A percentile compares a stretch with the other conserved stretches of the same genome.
These are phyloP conservation scores for Fusarium tricinctum DNA, from an alignment of 2,329 filamentous ascomycete species.

Conservation along the genomic window DNA sequence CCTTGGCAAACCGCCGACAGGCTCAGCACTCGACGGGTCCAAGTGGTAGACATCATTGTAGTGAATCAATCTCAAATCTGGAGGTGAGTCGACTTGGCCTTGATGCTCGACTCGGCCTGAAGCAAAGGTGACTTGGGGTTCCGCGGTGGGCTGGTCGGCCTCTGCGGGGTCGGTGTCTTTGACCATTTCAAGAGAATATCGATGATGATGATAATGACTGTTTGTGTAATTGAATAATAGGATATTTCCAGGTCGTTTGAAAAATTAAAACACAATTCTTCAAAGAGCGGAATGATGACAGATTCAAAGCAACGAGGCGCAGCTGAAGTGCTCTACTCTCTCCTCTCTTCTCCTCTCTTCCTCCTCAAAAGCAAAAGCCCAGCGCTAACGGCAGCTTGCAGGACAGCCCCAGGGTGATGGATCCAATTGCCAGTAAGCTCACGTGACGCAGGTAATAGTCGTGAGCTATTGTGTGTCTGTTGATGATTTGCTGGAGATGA, in stretches of 20 bases:
- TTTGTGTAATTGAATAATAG: background rate
- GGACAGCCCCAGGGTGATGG: conserved; percentile 9
- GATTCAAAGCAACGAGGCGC: conserved; percentile 37
- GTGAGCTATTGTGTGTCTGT: conserved; percentile 32
- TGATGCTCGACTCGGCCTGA: conserved; percentile 43
- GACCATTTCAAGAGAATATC: conserved; percentile 33
- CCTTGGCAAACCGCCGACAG: conserved; percentile 83
- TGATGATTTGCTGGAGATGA: conserved; percentile 29
- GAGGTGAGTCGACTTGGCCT: conserved; percentile 52
- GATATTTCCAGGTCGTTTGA: background rate
- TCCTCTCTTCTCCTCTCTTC: conserved; percentile 16
- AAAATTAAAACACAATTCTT: background rate
- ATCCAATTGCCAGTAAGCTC: conserved; percentile 31
- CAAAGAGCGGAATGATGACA: conserved; percentile 35
- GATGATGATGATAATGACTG: background rate
- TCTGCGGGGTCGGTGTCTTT: conserved; percentile 29
- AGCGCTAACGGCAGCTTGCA: conserved; percentile 44
- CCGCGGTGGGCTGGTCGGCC: conserved; percentile 44
- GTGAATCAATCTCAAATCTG: conserved; percentile 85
- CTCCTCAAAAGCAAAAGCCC: conserved; percentile 8
- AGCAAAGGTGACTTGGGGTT: conserved; percentile 49
- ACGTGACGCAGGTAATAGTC: conserved; percentile 29
- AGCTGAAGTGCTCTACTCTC: conserved; percentile 28
- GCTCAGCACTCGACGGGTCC: conserved; percentile 80
- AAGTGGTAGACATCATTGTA: conserved; percentile 97